Evolutionary conservation across 1,284 basidiomycete species (phyloP), one percentile per base, ranked within the genome.

Genomic region (Cryptococcus floricola): DNA sequence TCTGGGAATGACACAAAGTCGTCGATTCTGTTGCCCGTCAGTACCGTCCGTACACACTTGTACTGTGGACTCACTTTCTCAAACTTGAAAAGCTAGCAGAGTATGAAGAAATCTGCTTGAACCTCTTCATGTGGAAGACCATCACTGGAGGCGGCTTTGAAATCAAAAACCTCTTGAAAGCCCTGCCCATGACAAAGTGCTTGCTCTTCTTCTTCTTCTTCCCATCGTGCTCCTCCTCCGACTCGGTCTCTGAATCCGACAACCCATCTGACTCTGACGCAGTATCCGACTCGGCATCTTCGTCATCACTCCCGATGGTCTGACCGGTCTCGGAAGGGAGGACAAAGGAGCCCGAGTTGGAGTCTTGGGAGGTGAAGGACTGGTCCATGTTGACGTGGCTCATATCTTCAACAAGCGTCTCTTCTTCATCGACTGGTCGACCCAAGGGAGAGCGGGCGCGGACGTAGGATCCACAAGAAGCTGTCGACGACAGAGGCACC

Each of bases 151-250:
- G 93, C 1, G 90, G 87, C 1, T 82, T 83, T 5, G 87, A 84
- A 67, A 97, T 89, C 58, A 97, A 84, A 75, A 95, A 97, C 8
- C 93, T 87, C 77, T 97, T 97, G 78, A 90, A 91, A 14, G 91
- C 91, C 7, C 88, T 82, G 2, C 89, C 84, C 71, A 88, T 81
- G 50, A 95, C 80, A 55, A 86, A 74, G 61, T 73, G 71, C 42
- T 66, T 68, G 53, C 63, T 65, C 50, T 72, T 68, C 18, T 61
- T 65, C 38, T 62, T 64, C 10, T 61, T 55, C 14, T 50, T 39
- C 13, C 53, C 46, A 7, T 48, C 27, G 9, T 59, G 50, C 16
- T 55, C 50, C 16, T 52, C 39, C 23, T 62, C 59, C 37, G 70
- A 66, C 23, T 70, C 64, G 3, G 63, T 63, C 6, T 61, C 63